Conservation (phyloP, 2,329 filamentous ascomycete genomes). For the Colletotrichum sidae region DNA sequence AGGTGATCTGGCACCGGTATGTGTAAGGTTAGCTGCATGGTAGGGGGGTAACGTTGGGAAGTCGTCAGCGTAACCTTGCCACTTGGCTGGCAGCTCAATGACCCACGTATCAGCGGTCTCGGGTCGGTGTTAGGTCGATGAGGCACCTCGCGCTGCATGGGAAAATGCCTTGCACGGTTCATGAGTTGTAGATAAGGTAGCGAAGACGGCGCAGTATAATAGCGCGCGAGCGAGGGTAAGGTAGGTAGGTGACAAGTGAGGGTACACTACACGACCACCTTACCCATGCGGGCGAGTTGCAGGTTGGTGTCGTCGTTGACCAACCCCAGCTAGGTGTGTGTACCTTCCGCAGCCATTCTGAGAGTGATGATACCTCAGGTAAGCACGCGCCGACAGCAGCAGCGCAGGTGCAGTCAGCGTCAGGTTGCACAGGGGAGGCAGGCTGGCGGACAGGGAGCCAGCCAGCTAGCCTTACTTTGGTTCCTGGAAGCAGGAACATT, state of each 20-base stretch:
- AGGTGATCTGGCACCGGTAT: constrained; percentile 13
- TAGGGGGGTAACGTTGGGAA: constrained; percentile 9
- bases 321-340: neutral
- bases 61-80: constrained; percentile 5
- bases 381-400: neutral
- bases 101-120: too few species aligned
- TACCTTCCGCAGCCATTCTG: neutral
- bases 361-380: neutral
- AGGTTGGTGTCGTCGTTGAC: too few species aligned
- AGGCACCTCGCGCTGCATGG: too few species aligned
- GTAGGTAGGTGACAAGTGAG: constrained; percentile 8
- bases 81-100: neutral
- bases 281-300: neutral
- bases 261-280: too few species aligned
- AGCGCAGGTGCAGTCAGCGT: constrained; percentile 1
- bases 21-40: constrained; percentile 12
- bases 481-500: too few species aligned
- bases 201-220: too few species aligned
- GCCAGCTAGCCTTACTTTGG: too few species aligned
- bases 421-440: neutral
- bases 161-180: too few species aligned
- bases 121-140: too few species aligned
- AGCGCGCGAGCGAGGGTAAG: constrained; percentile 5
- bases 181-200: too few species aligned
- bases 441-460: too few species aligned